Evolutionary conservation across 225 moss, liverwort and hornwort genomes (phyloP), one percentile per base, ranked within the genome.

Genomic region (Straminergon stramineum): DNA sequence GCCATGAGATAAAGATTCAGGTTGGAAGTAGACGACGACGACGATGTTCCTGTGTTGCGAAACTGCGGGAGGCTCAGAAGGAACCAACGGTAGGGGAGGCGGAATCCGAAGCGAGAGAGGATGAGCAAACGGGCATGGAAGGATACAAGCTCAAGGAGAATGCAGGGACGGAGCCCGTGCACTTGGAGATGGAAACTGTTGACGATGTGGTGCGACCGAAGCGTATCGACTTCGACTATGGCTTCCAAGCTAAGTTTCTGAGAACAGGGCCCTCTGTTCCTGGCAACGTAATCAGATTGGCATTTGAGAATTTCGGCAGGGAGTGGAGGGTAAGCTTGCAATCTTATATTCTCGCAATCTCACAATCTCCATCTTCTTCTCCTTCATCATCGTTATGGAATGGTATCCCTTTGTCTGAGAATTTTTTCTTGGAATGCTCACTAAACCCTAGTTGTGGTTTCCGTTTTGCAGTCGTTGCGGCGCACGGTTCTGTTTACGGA

Each of bases 231-330:
- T 99, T 96, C 91, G 92, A 99, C 89, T 99, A 99, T 82, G 99
- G 99, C 67, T 97, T 99, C 58, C 97, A 95, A 88, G 97, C 97
- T 16, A 99, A 95, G 83, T 99, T 97, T 79, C 77, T 97, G 79
- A 88, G 99, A 84, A 94, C 89, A 9, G 99, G 97, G 13, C 89
- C 96, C 22, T 95, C 93, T 18, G 96, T 97, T 69, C 99, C 99
- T 16, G 85, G 91, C 24, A 95, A 92, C 91, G 90, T 97, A 11
- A 28, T 95, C 75, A 94, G 43, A 85, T 87, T 99, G 63, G 96
- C 97, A 16, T 91, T 99, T 39, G 97, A 97, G 81, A 99, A 99
- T 92, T 99, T 99, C 69, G 96, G 97, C 58, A 94, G 97, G 81
- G 99, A 99, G 93, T 99, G 96, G 96, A 90, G 94, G 96, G 98